These are phyloP conservation scores for Discostella pseudostelligera DNA, from an alignment of 108 stramenopile genomes.

Conservation along the genomic window DNA sequence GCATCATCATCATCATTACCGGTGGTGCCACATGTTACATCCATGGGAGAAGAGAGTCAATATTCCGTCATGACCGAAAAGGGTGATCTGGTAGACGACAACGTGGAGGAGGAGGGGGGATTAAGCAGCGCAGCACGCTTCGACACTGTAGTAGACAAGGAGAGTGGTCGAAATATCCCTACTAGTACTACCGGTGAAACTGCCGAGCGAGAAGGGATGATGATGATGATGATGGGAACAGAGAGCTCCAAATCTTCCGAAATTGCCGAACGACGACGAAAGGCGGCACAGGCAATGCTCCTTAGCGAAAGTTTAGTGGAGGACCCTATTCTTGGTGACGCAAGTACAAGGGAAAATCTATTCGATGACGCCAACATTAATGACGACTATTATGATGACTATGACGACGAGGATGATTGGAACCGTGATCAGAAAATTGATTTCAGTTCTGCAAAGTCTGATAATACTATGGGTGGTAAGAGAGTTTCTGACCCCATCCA, in stretches of 20 bases:
- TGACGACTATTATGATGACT: not conserved
- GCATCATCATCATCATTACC: too few species aligned
- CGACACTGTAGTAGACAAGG: not conserved
- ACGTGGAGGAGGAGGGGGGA: not conserved
- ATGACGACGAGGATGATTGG: not conserved
- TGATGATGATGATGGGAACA: not conserved
- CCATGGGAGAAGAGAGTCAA: conserved; percentile 2
- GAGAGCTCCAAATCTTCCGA: conserved; percentile 29
- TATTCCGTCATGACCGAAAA: conserved; percentile 3
- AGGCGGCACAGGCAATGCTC: conserved; percentile 46
- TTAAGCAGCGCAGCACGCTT: not conserved
- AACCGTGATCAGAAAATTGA: not conserved
- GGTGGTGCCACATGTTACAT: not conserved
- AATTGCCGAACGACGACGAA: conserved; percentile 31
- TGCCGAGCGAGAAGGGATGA: not conserved
- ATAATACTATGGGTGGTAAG: not conserved
- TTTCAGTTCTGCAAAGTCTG: not conserved
- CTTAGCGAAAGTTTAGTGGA: conserved; percentile 44
- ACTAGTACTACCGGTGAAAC: too few species aligned
- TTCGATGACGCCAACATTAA: not conserved
- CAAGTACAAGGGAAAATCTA: not conserved
- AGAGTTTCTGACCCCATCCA: conserved; percentile 1
- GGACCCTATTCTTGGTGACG: conserved; percentile 22
- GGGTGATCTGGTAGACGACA: not conserved
- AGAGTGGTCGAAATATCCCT: not conserved